These are phyloP conservation scores for Xerocomus potaroensis DNA, from an alignment of 768 basidiomycete genomes.

Conservation along the genomic window DNA sequence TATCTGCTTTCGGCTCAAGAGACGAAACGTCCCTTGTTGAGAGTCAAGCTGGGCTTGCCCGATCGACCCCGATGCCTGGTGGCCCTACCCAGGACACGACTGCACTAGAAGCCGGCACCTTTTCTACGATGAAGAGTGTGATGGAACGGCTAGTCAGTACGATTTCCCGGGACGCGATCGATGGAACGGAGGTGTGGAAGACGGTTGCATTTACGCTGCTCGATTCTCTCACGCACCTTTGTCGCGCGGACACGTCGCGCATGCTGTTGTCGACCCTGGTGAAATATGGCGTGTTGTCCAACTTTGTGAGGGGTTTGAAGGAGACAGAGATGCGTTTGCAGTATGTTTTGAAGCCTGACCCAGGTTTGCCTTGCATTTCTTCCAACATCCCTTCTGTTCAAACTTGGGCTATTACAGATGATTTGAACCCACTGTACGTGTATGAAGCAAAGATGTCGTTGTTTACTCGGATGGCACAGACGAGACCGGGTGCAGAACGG, in stretches of 20 bases:
- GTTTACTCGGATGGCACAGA: slow-evolving; percentile 80
- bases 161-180: slow-evolving; percentile 87
- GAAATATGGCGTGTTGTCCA: slow-evolving; percentile 72
- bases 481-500: slow-evolving; percentile 77
- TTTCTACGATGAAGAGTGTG: slow-evolving; percentile 59
- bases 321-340: slow-evolving; percentile 74
- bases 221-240: slow-evolving; percentile 74
- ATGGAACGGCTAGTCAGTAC: slow-evolving; percentile 70
- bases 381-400: background rate
- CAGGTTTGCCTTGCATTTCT: slow-evolving; percentile 51
- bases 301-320: slow-evolving; percentile 80
- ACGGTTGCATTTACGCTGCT: slow-evolving; percentile 91
- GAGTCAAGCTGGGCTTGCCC: slow-evolving; percentile 31
- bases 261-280: slow-evolving; percentile 53
- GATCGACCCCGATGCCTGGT: slow-evolving; percentile 17
- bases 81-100: slow-evolving; percentile 16
- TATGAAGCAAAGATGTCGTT: slow-evolving; percentile 94
- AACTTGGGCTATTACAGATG: slow-evolving; percentile 46
- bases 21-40: slow-evolving; percentile 39
- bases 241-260: slow-evolving; percentile 65
- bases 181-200: slow-evolving; percentile 96
- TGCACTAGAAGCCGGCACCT: slow-evolving; percentile 56
- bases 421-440: slow-evolving; percentile 87
- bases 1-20: slow-evolving; percentile 35
- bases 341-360: slow-evolving; percentile 81